phyloP scores from a whole-genome alignment of 306 rosid genomes.

The Argentina anserina region DNA sequence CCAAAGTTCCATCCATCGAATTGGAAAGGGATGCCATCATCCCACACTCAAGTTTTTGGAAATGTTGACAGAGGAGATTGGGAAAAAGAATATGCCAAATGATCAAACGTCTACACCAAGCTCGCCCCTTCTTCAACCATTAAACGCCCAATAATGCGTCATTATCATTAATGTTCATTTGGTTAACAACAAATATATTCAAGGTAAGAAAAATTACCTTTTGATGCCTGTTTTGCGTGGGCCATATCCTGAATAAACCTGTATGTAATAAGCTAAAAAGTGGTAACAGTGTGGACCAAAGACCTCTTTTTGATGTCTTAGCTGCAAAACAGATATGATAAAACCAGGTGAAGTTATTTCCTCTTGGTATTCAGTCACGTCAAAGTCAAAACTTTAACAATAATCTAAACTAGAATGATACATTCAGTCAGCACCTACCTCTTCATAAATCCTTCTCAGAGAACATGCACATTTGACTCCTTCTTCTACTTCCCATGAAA shows the following conservation, averaged over 20 bases:
- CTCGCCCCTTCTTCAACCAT: not conserved
- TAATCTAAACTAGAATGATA: not conserved
- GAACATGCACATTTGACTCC: constrained; percentile 78
- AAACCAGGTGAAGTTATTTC: not conserved
- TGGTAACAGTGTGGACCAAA: constrained; percentile 61
- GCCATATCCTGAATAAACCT: constrained; percentile 75
- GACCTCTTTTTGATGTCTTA: constrained; percentile 69
- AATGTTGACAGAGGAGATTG: not conserved
- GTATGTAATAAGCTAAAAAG: constrained; percentile 66
- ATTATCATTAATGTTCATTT: not conserved
- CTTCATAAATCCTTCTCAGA: constrained; percentile 77
- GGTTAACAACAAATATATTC: not conserved
- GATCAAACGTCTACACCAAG: constrained; percentile 2
- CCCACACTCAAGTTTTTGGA: not conserved
- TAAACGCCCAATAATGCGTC: not conserved
- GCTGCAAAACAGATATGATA: constrained; percentile 41
- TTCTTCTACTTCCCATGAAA: constrained; percentile 74
- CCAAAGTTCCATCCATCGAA: not conserved
- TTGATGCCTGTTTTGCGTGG: constrained; percentile 66
- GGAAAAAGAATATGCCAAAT: not conserved
- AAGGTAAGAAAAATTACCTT: constrained; percentile 45
- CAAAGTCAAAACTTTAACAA: not conserved
- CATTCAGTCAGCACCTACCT: constrained; percentile 43
- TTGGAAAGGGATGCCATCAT: not conserved
- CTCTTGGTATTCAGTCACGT: not conserved